Evolutionary conservation across 2,329 filamentous ascomycete genomes (phyloP), one percentile per base, ranked within the genome.

Genomic region (Pleomassaria siparia): DNA sequence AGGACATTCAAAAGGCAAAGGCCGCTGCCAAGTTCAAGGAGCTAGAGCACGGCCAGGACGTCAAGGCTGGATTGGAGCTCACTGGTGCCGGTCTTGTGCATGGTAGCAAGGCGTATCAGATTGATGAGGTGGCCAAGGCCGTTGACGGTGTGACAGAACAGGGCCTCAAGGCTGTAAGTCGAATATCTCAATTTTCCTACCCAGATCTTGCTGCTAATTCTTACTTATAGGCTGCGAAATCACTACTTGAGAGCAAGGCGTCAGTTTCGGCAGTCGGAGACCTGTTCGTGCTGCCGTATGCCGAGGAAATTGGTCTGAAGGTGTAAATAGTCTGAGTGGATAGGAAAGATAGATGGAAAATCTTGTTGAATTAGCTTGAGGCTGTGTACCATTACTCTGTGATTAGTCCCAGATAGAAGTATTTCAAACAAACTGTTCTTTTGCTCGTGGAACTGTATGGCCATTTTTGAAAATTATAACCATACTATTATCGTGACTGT

Each of bases 21-120:
- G 89, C 92, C 51, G 85, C 88, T 66, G 94, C 94, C 67, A 97
- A 96, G 77, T 99, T 96, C 77, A 86, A 88, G 71, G 87, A 90
- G 57, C 80, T 97, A 45, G 89, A 95, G 67, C 82, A 85, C 56
- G 88, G 85, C 59, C 88, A 96, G 76, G 84, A 86, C 64, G 83
- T 88, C 55, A 82, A 86, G 60, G 81, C 86, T 47, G 89, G 89
- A 60, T 78, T 97, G 50, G 85, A 95, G 66, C 81, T 89, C 54
- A 91, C 91, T 56, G 94, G 94, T 54, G 85, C 89, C 63, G 88
- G 89, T 58, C 82, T 96, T 51, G 80, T 96, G 63, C 85, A 89
- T 68, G 86, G 84, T 59, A 86, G 85, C 74, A 88, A 91, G 80
- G 79, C 89, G 50, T 89, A 91, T 76, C 87, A 96, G 75, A 83